Conservation (phyloP, 495 filamentous ascomycete genomes). For the Xylaria cubensis region DNA sequence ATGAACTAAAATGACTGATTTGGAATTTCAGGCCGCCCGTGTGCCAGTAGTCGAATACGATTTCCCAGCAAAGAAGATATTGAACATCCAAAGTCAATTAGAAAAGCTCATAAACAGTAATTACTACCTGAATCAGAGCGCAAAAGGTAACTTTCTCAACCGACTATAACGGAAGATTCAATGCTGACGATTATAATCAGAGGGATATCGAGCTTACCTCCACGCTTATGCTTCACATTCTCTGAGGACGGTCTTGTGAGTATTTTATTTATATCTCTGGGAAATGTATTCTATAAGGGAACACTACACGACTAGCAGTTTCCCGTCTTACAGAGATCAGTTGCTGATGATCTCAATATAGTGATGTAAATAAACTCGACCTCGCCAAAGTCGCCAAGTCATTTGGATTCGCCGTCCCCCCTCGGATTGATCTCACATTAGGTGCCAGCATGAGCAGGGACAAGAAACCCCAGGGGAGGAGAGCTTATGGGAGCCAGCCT, state of each 20-base stretch:
- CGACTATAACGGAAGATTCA: background rate
- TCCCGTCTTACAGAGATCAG: background rate
- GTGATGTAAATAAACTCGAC: conserved; percentile 89
- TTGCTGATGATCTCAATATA: conserved; percentile 3
- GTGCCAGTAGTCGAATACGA: conserved; percentile 97
- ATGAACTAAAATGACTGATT: background rate
- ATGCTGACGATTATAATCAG: conserved; percentile 30
- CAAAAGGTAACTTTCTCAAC: conserved; percentile 46
- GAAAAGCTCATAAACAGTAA: conserved; percentile 93
- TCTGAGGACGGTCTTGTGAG: conserved; percentile 33
- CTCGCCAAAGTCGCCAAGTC: conserved; percentile 91
- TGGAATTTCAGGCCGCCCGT: conserved; percentile 63
- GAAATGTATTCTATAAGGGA: background rate
- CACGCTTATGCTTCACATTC: conserved; percentile 94
- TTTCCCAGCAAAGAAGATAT: conserved; percentile 88
- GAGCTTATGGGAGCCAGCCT: conserved; percentile 78
- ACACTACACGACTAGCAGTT: background rate
- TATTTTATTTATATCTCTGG: background rate
- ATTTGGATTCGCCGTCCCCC: conserved; percentile 90
- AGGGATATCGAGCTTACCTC: conserved; percentile 80
- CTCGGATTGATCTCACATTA: conserved; percentile 86
- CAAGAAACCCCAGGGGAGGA: conserved; percentile 79
- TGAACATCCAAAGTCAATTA: conserved; percentile 93
- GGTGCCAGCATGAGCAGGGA: conserved; percentile 87
- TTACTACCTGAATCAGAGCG: conserved; percentile 92